phyloP scores from a whole-genome alignment of 2,329 filamentous ascomycete genomes.

The Aspergillus fumigatus region DNA sequence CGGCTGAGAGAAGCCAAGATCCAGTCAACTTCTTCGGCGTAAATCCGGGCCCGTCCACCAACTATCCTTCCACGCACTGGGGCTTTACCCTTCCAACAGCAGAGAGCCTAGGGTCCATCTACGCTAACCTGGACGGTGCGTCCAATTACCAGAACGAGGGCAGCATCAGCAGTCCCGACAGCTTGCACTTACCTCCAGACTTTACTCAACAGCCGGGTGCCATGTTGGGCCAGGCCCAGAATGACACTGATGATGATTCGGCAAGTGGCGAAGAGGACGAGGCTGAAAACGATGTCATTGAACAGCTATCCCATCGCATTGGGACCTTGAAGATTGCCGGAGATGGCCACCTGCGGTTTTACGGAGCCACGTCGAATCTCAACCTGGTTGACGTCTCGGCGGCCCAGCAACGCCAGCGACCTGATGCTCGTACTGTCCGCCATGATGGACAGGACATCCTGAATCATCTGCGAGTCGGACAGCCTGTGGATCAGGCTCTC shows the following conservation, averaged over 20 bases:
- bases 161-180: slow-evolving; percentile 21
- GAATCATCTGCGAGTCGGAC: slow-evolving; percentile 39
- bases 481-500: slow-evolving; percentile 37
- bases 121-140: slow-evolving; percentile 27
- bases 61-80: slow-evolving; percentile 26
- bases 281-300: slow-evolving; percentile 39
- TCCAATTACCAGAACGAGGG: slow-evolving; percentile 17
- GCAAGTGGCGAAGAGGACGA: slow-evolving; percentile 37
- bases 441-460: slow-evolving; percentile 39
- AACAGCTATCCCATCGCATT: slow-evolving; percentile 41
- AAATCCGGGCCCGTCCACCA: slow-evolving; percentile 14
- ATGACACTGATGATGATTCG: slow-evolving; percentile 24
- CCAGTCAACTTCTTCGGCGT: slow-evolving; percentile 21
- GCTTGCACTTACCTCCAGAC: slow-evolving; percentile 22
- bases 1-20: slow-evolving; percentile 13
- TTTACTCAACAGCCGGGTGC: slow-evolving; percentile 23
- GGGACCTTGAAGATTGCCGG: slow-evolving; percentile 42
- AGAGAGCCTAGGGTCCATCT: slow-evolving; percentile 32
- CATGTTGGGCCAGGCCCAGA: slow-evolving; percentile 16
- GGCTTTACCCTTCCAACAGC: slow-evolving; percentile 35
- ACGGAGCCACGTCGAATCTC: slow-evolving; percentile 43
- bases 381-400: slow-evolving; percentile 39
- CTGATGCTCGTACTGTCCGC: slow-evolving; percentile 36
- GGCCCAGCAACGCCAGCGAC: slow-evolving; percentile 29
- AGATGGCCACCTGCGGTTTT: slow-evolving; percentile 43